Base-by-base conservation (phyloP, 495 filamentous ascomycete species). In the Penicillium silybi region DNA sequence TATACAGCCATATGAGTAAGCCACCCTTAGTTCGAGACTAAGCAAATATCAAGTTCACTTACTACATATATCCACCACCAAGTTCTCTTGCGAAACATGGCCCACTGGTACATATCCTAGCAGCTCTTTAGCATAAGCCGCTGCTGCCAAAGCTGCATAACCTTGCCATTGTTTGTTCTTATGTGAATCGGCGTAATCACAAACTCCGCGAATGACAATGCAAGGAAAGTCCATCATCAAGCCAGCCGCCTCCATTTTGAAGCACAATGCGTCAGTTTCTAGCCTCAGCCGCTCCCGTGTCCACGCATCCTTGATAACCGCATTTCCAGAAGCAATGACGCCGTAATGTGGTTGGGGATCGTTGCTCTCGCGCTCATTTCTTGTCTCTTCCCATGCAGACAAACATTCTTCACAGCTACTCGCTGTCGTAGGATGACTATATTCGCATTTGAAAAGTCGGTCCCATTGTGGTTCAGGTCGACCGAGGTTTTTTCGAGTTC, bases 211-310 rank as follows among this genome's bases (percentile, higher is more conserved):
- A 32, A 46, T 46, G 8, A 46, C 27, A 1, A 46, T 13, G 9
- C 27, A 46, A 4, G 44, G 44, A 16, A 46, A 46, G 9, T 35
- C 13, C 2, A 19, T 34, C 44, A 46, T 68, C 73, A 72, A 39
- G 73, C 71, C 44, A 3, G 44, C 44, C 7, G 44, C 44, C 46
- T 71, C 70, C 64, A 72, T 73, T 20, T 74, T 69, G 57, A 20
- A 57, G 57, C 15, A 29, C 16, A 35, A 26, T 19, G 40, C 23
- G 41, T 16, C 41, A n/a, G 17, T 26, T 44, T 13, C 23, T n/a
- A 11, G 4, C 4, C 16, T 22, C n/a, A 44, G 41, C 8, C 13
- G 17, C n/a, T 46, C 44, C 15, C 44, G 26, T 5, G 17, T 34
- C 27, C 20, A 32, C 0, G 49, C 58, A 41, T 61, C 48, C 37